Evolutionary conservation across 768 basidiomycete genomes (phyloP), one percentile per base, ranked within the genome.

Genomic region (Russula vinacea): DNA sequence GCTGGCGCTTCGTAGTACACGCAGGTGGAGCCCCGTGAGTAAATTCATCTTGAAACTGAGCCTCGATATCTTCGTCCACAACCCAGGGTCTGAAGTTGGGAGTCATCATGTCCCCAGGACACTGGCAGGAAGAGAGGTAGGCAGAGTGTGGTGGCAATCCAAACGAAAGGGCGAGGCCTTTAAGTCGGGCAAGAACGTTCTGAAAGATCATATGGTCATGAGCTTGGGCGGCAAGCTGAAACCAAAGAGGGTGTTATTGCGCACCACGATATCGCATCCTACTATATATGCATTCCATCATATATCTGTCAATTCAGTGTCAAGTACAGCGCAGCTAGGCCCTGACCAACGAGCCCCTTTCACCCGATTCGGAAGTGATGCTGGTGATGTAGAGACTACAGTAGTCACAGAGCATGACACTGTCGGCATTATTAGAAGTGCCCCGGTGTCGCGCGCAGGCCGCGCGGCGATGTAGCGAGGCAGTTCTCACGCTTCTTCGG

Each of bases 241-340:
- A 44, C 56, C 11, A 57, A 57, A 45, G 5, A 13, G 42, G 29
- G 56, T 22, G 45, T 45, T n/a, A 57, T 57, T 57, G 4, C 4
- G 17, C n/a, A 24, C 22, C 19, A 19, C 35, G n/a, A 40, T 13
- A 19, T 42, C 26, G 19, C 40, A 32, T 42, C 16, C 19, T 32
- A 45, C 37, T 2, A 22, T 56, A 56, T 17, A 55, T 2, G 22
- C 22, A 29, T 29, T 5, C 29, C 29, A 29, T 29, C 29, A 29
- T 29, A 29, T 29, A 29, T 29, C 29, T 29, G 29, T 29, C 29
- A 29, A 5, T 29, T 29, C 29, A 29, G 29, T 55, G 22, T 40
- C 40, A 26, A 11, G 5, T 7, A 19, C 14, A 22, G 17, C 32
- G 16, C 26, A 11, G n/a, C 10, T 3, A 44, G 44, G 45, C 13